Conservation (phyloP, 1,284 basidiomycete species). For the Neotropicomus parvogracilis region DNA sequence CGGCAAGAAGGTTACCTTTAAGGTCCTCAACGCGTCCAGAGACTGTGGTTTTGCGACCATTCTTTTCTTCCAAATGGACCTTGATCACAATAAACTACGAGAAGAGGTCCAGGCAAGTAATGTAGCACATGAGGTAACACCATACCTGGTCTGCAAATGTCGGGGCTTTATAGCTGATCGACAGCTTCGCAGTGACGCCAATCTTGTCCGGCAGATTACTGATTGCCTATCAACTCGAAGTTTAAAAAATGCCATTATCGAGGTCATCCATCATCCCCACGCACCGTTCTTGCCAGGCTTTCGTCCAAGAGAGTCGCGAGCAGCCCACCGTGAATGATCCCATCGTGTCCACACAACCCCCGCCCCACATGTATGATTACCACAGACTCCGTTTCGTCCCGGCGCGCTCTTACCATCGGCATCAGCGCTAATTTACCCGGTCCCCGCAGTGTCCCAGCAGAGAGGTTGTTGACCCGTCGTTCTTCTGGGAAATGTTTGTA, state of each 20-base stretch:
- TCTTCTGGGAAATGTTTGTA: slow-evolving; percentile 70
- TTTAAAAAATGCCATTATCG: slow-evolving; percentile 1
- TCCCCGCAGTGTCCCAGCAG: slow-evolving; percentile 80
- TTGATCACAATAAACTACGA: slow-evolving; percentile 68
- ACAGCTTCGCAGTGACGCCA: slow-evolving; percentile 87
- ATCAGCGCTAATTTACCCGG: slow-evolving; percentile 79
- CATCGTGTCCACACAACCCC: slow-evolving; percentile 88
- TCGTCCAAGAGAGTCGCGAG: slow-evolving; percentile 91
- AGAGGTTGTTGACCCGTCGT: slow-evolving; percentile 73
- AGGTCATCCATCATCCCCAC: slow-evolving; percentile 15
- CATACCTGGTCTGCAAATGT: slow-evolving; percentile 80
- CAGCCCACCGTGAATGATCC: slow-evolving; percentile 91
- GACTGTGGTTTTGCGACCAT: slow-evolving; percentile 77
- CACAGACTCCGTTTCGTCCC: slow-evolving; percentile 71
- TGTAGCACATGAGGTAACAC: neutral
- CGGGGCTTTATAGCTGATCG: slow-evolving; percentile 75
- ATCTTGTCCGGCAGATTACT: slow-evolving; percentile 83
- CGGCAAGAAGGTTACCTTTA: slow-evolving; percentile 74
- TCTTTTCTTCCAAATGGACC: slow-evolving; percentile 57
- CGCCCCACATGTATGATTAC: slow-evolving; percentile 81
- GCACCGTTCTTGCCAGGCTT: slow-evolving; percentile 74
- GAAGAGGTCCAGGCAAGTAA: slow-evolving; percentile 3
- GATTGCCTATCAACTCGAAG: slow-evolving; percentile 53
- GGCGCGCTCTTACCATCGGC: slow-evolving; percentile 71
- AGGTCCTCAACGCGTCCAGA: slow-evolving; percentile 73